phyloP scores from a whole-genome alignment of 2,329 filamentous ascomycete species.

The Colletotrichum tropicale region DNA sequence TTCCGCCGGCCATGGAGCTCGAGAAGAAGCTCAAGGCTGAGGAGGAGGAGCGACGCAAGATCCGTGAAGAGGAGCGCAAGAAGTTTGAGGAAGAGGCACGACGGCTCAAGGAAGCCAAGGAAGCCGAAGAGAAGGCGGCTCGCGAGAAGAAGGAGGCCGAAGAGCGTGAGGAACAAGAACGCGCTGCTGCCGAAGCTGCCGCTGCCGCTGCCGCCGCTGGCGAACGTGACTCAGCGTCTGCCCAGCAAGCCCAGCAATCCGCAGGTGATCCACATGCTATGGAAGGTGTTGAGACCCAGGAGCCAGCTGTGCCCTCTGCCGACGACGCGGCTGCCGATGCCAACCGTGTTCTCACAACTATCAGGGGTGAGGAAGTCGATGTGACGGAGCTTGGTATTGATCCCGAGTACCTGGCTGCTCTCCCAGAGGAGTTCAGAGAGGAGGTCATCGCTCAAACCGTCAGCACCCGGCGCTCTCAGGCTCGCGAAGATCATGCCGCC shows the following conservation, averaged over 20 bases:
- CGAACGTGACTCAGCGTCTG: conserved; percentile 34
- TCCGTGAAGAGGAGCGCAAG: conserved; percentile 62
- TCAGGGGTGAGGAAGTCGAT: conserved; percentile 86
- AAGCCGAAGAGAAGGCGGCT: conserved; percentile 70
- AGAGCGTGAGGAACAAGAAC: conserved; percentile 66
- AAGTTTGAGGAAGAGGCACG: conserved; percentile 70
- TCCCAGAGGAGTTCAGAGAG: conserved; percentile 96
- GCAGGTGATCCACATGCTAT: conserved; percentile 60
- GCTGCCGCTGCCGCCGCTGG: conserved; percentile 44
- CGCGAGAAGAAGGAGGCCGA: conserved; percentile 74
- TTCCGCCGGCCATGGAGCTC: conserved; percentile 83
- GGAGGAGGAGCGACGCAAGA: conserved; percentile 54
- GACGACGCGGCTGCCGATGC: conserved; percentile 33
- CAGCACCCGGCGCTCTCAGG: conserved; percentile 80
- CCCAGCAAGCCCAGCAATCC: conserved; percentile 20
- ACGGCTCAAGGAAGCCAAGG: conserved; percentile 71
- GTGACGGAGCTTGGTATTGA: conserved; percentile 96
- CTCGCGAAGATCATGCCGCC: conserved; percentile 67
- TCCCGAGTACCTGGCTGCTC: conserved; percentile 89
- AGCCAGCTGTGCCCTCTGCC: conserved; percentile 33
- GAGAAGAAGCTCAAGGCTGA: conserved; percentile 73
- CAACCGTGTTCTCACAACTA: conserved; percentile 76
- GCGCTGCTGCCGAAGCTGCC: conserved; percentile 65
- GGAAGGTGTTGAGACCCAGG: conserved; percentile 75
- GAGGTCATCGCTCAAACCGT: conserved; percentile 94